These are phyloP conservation scores for Vigna nakashimae DNA, from an alignment of 306 rosid species.

Conservation along the genomic window DNA sequence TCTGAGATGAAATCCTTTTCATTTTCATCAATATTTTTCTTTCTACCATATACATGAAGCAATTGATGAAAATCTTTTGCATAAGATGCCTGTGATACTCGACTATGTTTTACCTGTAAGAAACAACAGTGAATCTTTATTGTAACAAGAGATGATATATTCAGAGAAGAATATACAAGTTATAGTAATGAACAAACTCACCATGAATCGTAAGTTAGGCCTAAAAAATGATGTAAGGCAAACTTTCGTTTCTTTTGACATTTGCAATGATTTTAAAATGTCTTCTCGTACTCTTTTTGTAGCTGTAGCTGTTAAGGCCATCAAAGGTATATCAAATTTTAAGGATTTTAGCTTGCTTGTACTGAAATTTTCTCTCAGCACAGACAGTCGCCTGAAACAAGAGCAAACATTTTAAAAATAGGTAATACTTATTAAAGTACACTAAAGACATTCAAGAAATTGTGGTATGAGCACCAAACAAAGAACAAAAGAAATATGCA, in stretches of 20 bases:
- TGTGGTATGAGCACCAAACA: slow-evolving; percentile 9
- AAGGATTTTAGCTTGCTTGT: slow-evolving; percentile 65
- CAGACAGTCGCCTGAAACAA: slow-evolving; percentile 78
- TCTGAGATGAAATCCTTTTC: slow-evolving; percentile 47
- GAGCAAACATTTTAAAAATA: slow-evolving; percentile 33
- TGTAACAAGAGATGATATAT: background rate
- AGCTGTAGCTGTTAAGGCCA: slow-evolving; percentile 98
- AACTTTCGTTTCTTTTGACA: slow-evolving; percentile 76
- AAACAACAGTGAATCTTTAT: slow-evolving; percentile 31
- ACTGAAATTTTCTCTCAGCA: slow-evolving; percentile 76
- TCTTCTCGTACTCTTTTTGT: slow-evolving; percentile 78
- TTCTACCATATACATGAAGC: slow-evolving; percentile 60
- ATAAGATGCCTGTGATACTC: slow-evolving; percentile 72
- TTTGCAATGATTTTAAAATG: slow-evolving; percentile 69
- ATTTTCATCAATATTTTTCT: slow-evolving; percentile 52
- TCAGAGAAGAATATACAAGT: background rate
- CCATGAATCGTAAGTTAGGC: slow-evolving; percentile 75
- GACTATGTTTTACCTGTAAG: slow-evolving; percentile 80
- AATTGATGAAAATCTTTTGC: slow-evolving; percentile 72
- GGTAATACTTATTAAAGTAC: slow-evolving; percentile 26
- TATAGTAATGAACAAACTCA: slow-evolving; percentile 53
- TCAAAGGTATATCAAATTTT: slow-evolving; percentile 75
- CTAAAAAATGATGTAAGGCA: slow-evolving; percentile 89
- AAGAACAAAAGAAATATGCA: slow-evolving; percentile 18
- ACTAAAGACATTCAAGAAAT: slow-evolving; percentile 18